Percentiles rank a stretch among this genome's conserved stretches.
These are phyloP conservation scores for Phytophthora colocasiae DNA, from an alignment of 352 stramenopile species.

Conservation along the genomic window DNA sequence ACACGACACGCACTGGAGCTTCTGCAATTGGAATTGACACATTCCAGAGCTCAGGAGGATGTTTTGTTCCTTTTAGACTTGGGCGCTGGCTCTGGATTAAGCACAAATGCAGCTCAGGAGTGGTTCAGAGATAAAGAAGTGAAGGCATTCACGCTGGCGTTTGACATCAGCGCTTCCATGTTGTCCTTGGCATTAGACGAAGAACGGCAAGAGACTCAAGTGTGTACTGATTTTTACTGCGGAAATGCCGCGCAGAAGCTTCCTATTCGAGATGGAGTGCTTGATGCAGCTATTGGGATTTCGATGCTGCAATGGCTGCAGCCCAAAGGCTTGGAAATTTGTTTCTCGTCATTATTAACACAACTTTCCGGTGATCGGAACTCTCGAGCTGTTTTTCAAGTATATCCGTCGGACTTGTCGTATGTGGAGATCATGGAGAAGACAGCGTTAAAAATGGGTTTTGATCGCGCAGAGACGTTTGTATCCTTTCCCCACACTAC, in stretches of 20 bases:
- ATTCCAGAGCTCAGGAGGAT: slow-evolving; percentile 9
- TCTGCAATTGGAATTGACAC: slow-evolving; percentile 30
- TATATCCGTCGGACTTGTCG: slow-evolving; percentile 62
- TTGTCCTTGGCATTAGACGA: slow-evolving; percentile 47
- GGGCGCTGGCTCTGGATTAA: slow-evolving; percentile 74
- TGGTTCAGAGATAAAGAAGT: slow-evolving; percentile 55
- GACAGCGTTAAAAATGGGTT: slow-evolving; percentile 52
- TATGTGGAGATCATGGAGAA: slow-evolving; percentile 72
- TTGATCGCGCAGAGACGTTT: slow-evolving; percentile 62
- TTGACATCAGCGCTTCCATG: slow-evolving; percentile 84
- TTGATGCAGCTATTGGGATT: slow-evolving; percentile 71
- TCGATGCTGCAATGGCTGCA: slow-evolving; percentile 89
- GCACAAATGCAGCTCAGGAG: slow-evolving; percentile 55
- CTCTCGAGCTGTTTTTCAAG: slow-evolving; percentile 64
- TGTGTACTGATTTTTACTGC: slow-evolving; percentile 60
- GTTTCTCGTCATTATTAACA: slow-evolving; percentile 57
- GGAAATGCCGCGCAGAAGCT: slow-evolving; percentile 72
- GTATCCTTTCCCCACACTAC: slow-evolving; percentile 76
- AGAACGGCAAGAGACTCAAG: slow-evolving; percentile 5
- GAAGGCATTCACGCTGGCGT: slow-evolving; percentile 56
- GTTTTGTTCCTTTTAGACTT: slow-evolving; percentile 69
- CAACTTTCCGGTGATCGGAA: slow-evolving; percentile 32
- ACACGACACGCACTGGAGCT: slow-evolving; percentile 73
- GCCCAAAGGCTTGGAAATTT: slow-evolving; percentile 59
- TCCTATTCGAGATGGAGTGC: slow-evolving; percentile 50